Evolutionary conservation across 2,329 filamentous ascomycete genomes (phyloP), one percentile per base, ranked within the genome.

Genomic region (Pseudogymnoascus sp.): DNA sequence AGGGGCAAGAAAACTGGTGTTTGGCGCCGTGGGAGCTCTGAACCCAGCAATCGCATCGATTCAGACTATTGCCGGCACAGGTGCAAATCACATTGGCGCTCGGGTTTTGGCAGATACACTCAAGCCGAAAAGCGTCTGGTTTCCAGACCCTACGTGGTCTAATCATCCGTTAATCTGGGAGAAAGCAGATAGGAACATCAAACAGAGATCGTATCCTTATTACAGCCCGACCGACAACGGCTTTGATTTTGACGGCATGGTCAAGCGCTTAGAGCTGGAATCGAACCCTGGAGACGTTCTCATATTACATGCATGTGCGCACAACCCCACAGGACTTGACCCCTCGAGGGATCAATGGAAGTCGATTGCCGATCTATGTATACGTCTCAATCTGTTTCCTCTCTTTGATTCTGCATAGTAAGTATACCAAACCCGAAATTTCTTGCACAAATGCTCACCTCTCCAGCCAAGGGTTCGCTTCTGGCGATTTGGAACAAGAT

Each of bases 241-340:
- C 1, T 71, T 78, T 28, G 72, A 77, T 66, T 74, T 74, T 61
- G 70, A 73, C 1, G 63, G 66, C 61, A 72, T 72, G 61, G 66
- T 76, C 1, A 14, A 63, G 1, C 66, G 65, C 2, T 66, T 78
- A 5, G 64, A 67, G n/a, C 41, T 65, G 14, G 74, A 41, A 19
- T 41, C 74, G 0, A 67, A 71, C 12, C 64, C 41, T 22, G 61
- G 62, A 10, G 71, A 68, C 2, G 68, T 73, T 4, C 64, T 78
- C 8, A 65, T 78, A 26, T 67, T 79, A 3, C 77, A 79, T 61
- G 72, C 76, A 10, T 78, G 77, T 63, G 77, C 77, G 0, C 77
- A 79, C 64, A 79, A 79, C 62, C 77, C 77, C 0, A 79, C 76
- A 0, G 77, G 77, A 1, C 75, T 71, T 26, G 77, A 79, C 60